A percentile compares a stretch with the other conserved stretches of the same genome.
These are phyloP conservation scores for Backusella westeae DNA, from an alignment of 192 early-diverging fungal species.

Conservation along the genomic window DNA sequence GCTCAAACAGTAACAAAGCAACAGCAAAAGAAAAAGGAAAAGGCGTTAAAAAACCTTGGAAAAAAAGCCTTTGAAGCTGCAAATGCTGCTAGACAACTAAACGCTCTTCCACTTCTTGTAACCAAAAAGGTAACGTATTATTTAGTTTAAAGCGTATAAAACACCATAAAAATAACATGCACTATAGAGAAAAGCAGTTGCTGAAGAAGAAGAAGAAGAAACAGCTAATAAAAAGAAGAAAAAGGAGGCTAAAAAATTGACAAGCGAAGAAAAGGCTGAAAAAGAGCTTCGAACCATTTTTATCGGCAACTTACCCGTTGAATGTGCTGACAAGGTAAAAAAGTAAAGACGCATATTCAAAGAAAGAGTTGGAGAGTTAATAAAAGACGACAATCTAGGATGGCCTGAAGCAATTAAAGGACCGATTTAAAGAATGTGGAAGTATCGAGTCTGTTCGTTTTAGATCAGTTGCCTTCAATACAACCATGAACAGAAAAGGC, in stretches of 20 bases:
- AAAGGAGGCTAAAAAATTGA: conserved; percentile 7
- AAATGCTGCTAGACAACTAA: conserved; percentile 37
- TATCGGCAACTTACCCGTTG: conserved; percentile 87
- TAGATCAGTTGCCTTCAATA: conserved; percentile 78
- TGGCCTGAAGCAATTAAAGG: conserved; percentile 65
- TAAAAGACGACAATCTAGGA: conserved; percentile 38
- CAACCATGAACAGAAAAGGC: conserved; percentile 69
- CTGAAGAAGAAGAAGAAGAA: conserved; percentile 36
- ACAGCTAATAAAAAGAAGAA: conserved; percentile 24
- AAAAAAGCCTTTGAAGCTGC: conserved; percentile 29
- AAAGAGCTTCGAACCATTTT: conserved; percentile 79
- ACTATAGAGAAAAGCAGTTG: conserved; percentile 26
- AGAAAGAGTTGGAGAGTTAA: neutral
- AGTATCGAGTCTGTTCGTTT: conserved; percentile 85
- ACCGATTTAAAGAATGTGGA: conserved; percentile 66
- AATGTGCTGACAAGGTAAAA: conserved; percentile 57
- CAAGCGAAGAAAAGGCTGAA: conserved; percentile 44
- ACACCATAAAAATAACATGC: neutral
- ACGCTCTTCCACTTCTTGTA: conserved; percentile 9
- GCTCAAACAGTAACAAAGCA: conserved; percentile 26
- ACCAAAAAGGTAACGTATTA: neutral
- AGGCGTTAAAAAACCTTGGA: conserved; percentile 19
- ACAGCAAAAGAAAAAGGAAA: conserved; percentile 21
- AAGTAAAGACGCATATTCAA: neutral
- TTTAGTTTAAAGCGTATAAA: conserved; percentile 10